Conservation (phyloP, 2,329 filamentous ascomycete genomes). For the Pseudocercospora fijiensis region DNA sequence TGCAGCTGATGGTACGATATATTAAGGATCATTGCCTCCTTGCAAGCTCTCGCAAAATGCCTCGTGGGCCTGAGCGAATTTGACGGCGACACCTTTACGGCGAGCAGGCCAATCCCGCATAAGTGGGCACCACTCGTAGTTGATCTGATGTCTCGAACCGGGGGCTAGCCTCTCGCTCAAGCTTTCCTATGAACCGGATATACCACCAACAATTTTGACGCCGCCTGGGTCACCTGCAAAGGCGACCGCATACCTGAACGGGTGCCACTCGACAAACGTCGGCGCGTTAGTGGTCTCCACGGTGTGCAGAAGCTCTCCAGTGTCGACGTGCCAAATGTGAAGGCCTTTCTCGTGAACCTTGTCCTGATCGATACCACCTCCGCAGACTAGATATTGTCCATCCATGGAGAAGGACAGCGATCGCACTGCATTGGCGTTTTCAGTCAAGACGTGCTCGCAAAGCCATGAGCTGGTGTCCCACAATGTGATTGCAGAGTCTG, state of each 20-base stretch:
- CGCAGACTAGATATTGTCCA: constrained; percentile 70
- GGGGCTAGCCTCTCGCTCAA: background rate
- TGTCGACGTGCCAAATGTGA: constrained; percentile 70
- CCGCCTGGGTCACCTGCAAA: constrained; percentile 67
- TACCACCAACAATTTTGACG: constrained; percentile 63
- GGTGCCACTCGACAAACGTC: constrained; percentile 72
- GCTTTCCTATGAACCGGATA: constrained; percentile 7
- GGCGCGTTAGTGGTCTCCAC: constrained; percentile 66
- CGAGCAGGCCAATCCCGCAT: background rate
- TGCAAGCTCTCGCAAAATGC: background rate
- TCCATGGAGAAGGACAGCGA: constrained; percentile 77
- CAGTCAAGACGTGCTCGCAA: constrained; percentile 68
- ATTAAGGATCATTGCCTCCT: background rate
- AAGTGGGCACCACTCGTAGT: background rate
- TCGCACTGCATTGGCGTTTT: constrained; percentile 65
- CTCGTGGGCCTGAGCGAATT: background rate
- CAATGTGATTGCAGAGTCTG: constrained; percentile 71
- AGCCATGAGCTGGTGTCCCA: constrained; percentile 80
- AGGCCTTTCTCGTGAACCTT: constrained; percentile 67
- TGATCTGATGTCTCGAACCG: background rate
- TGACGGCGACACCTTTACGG: background rate
- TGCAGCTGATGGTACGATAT: background rate
- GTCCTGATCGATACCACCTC: constrained; percentile 48
- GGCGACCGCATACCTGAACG: constrained; percentile 69
- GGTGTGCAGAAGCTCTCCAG: constrained; percentile 69